Conservation (phyloP, 2,329 filamentous ascomycete species). For the Pseudopyricularia cyperi region DNA sequence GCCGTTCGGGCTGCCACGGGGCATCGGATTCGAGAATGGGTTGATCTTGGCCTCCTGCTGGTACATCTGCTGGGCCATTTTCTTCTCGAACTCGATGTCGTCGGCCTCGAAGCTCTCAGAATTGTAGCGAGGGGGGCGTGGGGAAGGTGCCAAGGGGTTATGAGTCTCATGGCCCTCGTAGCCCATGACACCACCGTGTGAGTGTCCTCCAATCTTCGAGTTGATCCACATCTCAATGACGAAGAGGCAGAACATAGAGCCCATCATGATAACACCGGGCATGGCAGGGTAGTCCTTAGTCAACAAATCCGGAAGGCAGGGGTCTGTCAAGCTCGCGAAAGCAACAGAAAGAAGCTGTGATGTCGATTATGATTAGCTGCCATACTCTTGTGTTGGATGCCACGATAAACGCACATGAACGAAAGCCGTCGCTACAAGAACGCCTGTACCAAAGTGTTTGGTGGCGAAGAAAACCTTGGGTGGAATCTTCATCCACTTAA, state of each 20-base stretch:
- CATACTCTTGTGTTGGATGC: neutral
- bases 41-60: conserved; percentile 16
- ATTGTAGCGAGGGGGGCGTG: conserved; percentile 17
- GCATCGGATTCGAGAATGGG: conserved; percentile 7
- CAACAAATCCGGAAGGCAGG: conserved; percentile 46
- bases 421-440: conserved; percentile 60
- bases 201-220: conserved; percentile 43
- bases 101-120: conserved; percentile 20
- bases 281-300: conserved; percentile 46
- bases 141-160: conserved; percentile 10
- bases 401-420: conserved; percentile 44
- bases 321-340: conserved; percentile 36
- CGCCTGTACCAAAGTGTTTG: conserved; percentile 58
- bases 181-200: conserved; percentile 43
- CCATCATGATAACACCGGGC: conserved; percentile 54
- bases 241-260: conserved; percentile 46
- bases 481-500: conserved; percentile 44
- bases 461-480: conserved; percentile 45
- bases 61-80: conserved; percentile 24
- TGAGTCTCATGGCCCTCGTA: conserved; percentile 12
- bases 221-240: conserved; percentile 50
- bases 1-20: conserved; percentile 2
- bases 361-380: neutral
- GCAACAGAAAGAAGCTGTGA: conserved; percentile 43
- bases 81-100: conserved; percentile 25